A percentile compares a stretch with the other conserved stretches of the same genome.
Conservation (phyloP, 2,329 filamentous ascomycete species). For the Paraconiothyrium brasiliense region DNA sequence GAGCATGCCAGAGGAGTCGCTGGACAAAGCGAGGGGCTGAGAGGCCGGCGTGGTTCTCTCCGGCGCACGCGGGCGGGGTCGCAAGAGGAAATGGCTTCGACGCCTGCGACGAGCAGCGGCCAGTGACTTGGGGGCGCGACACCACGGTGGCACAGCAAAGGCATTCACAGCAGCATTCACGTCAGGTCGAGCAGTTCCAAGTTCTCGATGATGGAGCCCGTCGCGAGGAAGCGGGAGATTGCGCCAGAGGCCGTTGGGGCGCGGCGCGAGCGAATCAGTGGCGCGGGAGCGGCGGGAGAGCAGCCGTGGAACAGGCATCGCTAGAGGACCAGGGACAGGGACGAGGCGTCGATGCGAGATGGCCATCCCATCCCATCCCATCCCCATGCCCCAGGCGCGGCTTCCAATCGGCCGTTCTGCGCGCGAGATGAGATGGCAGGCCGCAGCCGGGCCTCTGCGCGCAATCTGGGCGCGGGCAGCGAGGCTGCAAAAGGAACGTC, state of each 20-base stretch:
- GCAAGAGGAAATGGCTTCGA: constrained; percentile 12
- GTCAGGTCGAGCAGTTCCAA: not conserved
- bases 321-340: constrained; percentile 7
- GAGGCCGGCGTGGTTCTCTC: not conserved
- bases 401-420: constrained; percentile 10
- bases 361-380: too few relatives aligned
- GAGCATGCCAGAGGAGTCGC: not conserved
- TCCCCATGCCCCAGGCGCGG: constrained; percentile 1
- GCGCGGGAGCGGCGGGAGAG: constrained; percentile 14
- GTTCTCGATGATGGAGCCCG: not conserved
- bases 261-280: constrained; percentile 8
- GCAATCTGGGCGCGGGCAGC: not conserved
- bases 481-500: too few relatives aligned
- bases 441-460: not conserved
- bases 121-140: not conserved
- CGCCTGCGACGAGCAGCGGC: not conserved
- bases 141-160: constrained; percentile 9
- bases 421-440: not conserved
- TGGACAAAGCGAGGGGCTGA: constrained; percentile 5
- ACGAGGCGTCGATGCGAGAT: constrained; percentile 3
- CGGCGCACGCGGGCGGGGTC: constrained; percentile 10
- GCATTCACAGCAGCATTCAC: not conserved
- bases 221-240: constrained; percentile 7
- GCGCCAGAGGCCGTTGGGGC: constrained; percentile 12
- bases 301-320: constrained; percentile 16